These are phyloP conservation scores for Scheffersomyces insectosa DNA, from an alignment of 1,139 yeast genomes.

Conservation along the genomic window DNA sequence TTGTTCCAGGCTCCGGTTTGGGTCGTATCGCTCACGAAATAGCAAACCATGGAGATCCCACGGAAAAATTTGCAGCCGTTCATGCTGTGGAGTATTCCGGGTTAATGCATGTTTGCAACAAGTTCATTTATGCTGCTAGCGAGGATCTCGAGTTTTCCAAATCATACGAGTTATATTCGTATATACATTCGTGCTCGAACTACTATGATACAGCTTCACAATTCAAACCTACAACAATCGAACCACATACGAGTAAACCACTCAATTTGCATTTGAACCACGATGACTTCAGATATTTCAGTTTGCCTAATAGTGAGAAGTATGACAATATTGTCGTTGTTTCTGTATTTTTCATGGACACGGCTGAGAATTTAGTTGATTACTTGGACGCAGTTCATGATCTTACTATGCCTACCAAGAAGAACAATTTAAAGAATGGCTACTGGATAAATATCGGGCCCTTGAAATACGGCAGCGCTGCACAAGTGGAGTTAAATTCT, in stretches of 20 bases:
- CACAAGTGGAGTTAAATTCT: conserved; percentile 69
- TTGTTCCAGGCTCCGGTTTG: conserved; percentile 80
- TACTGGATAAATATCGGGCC: conserved; percentile 89
- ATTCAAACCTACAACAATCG: conserved; percentile 44
- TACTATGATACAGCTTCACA: conserved; percentile 55
- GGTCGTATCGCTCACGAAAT: conserved; percentile 71
- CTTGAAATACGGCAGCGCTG: conserved; percentile 83
- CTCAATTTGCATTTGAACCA: conserved; percentile 49
- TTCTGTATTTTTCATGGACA: conserved; percentile 78
- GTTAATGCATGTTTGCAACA: conserved; percentile 65
- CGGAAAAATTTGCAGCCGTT: conserved; percentile 40
- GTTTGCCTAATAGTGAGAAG: conserved; percentile 22
- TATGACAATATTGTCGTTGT: conserved; percentile 59
- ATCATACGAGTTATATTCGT: conserved; percentile 52
- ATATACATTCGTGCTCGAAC: conserved; percentile 72
- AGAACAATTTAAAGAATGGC: conserved; percentile 35
- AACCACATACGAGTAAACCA: conserved; percentile 37
- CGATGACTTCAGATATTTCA: conserved; percentile 66
- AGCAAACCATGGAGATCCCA: conserved; percentile 30
- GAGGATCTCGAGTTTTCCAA: neutral
- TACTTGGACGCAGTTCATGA: conserved; percentile 64
- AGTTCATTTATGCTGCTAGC: conserved; percentile 45
- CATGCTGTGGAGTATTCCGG: conserved; percentile 74
- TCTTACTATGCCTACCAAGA: conserved; percentile 41
- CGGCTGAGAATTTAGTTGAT: conserved; percentile 79